These are phyloP conservation scores for Camelina laxa DNA, from an alignment of 345 rosid species.

Conservation along the genomic window DNA sequence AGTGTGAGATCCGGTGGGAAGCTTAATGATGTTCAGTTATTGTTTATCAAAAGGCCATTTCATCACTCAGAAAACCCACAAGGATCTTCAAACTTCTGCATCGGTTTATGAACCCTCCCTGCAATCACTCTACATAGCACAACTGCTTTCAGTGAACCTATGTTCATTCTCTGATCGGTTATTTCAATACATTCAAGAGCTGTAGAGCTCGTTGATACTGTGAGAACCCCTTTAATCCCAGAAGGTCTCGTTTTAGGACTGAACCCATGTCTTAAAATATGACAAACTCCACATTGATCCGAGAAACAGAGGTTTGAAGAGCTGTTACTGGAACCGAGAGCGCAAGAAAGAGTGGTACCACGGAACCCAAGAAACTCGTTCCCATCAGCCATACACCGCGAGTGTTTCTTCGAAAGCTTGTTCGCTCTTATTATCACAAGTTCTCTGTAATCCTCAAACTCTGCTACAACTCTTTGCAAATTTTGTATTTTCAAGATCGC, in stretches of 20 bases:
- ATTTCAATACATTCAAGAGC: constrained; percentile 52
- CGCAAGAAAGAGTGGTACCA: constrained; percentile 56
- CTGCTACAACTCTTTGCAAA: no score
- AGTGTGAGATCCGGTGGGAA: no score
- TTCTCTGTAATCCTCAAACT: constrained; percentile 70
- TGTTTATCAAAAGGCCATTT: no score
- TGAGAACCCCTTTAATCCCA: constrained; percentile 51
- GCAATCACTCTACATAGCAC: constrained; percentile 75
- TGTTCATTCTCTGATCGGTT: constrained; percentile 9
- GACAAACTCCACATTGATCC: constrained; percentile 59
- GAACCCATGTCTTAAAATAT: constrained; percentile 62
- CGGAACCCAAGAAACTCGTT: constrained; percentile 73
- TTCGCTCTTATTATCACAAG: constrained; percentile 58
- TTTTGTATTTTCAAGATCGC: no score
- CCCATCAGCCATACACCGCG: constrained; percentile 80
- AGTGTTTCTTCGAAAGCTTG: constrained; percentile 56
- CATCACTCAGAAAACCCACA: constrained; percentile 51
- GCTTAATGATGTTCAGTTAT: no score
- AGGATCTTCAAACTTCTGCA: constrained; percentile 50
- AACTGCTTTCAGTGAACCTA: constrained; percentile 45
- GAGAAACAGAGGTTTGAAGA: constrained; percentile 54
- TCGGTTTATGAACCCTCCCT: constrained; percentile 63
- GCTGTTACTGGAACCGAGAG: constrained; percentile 48
- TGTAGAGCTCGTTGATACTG: constrained; percentile 54
- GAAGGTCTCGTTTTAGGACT: constrained; percentile 35